Base-by-base conservation (phyloP, 1,284 basidiomycete species). In the Agroathelia rolfsii region DNA sequence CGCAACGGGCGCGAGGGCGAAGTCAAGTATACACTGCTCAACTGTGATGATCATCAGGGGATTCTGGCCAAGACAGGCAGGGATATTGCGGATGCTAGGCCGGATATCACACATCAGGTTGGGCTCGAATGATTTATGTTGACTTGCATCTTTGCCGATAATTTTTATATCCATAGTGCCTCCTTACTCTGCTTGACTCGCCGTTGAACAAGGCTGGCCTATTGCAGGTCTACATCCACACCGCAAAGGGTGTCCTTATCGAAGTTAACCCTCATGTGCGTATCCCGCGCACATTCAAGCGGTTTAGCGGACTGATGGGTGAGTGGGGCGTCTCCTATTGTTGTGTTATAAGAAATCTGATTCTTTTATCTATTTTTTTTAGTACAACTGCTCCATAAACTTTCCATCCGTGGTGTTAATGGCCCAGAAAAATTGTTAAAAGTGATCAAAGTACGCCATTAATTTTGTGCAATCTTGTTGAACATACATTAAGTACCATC, bases 21-120 rank as follows among this genome's bases (percentile, higher is more conserved):
- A 42, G 88, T 90, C 43, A 96, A 97, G 62, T 97, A 97, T 58
- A 92, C 92, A 11, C 64, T 99, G 38, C 63, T 99, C 45, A 99
- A 99, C 60, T 98, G 95, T 59, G 94, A 99, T 56, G 94, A 99
- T 49, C 94, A 98, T 60, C 94, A 99, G 57, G 90, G 94, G 31
- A 95, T 99, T 42, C 67, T 99, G 39, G 94, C 95, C 5, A 97
- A 96, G 62, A 96, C 93, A 3, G 90, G 92, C 17, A 72, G 94
- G 47, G 95, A 99, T 60, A 98, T 98, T 45, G 93, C 95, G 13
- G 93, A 97, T 58, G 94, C 95, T 12, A 65, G 94, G 41, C 94
- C 95, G 4, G 95, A 98, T 58, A 98, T 98, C 51, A 98, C 95
- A 0, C 94, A 99, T 58, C 95, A 98, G 72, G 89, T 89, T 39